Conservation (phyloP, 768 basidiomycete genomes). For the Suillus luteus region DNA sequence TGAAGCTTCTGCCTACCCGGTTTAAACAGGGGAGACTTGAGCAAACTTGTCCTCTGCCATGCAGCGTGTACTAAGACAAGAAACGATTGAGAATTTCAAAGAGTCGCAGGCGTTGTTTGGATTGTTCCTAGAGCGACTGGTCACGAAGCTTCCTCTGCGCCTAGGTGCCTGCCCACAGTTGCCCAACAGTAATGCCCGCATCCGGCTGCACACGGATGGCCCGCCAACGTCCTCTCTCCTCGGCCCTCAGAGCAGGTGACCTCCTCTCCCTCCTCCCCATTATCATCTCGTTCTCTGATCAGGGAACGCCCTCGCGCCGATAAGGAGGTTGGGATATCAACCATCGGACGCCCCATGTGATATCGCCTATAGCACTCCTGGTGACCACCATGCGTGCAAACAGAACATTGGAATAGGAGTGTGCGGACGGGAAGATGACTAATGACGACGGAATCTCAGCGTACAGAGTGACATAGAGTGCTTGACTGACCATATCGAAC, state of each 20-base stretch:
- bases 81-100: not conserved
- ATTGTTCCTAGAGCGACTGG: not conserved
- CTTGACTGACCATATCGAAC: slow-evolving; percentile 70
- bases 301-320: slow-evolving; percentile 26
- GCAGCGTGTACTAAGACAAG: not conserved
- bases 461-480: not conserved
- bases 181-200: slow-evolving; percentile 86
- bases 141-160: slow-evolving; percentile 4
- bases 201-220: slow-evolving; percentile 75
- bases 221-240: slow-evolving; percentile 31
- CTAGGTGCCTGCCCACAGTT: slow-evolving; percentile 25
- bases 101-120: slow-evolving; percentile 2
- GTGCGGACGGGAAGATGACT: slow-evolving; percentile 79
- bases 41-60: not conserved
- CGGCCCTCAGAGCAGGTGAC: slow-evolving; percentile 6
- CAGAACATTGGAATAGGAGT: slow-evolving; percentile 70
- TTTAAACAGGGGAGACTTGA: not conserved
- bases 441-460: slow-evolving; percentile 13
- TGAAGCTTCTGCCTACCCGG: not conserved
- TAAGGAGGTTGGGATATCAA: slow-evolving; percentile 37
- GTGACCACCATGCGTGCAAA: slow-evolving; percentile 83
- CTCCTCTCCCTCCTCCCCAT: slow-evolving; percentile 17
- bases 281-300: slow-evolving; percentile 22
- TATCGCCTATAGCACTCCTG: slow-evolving; percentile 74
- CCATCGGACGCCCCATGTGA: slow-evolving; percentile 60